Base-by-base conservation (phyloP, 2,329 filamentous ascomycete genomes). In the Pyricularia sp. region DNA sequence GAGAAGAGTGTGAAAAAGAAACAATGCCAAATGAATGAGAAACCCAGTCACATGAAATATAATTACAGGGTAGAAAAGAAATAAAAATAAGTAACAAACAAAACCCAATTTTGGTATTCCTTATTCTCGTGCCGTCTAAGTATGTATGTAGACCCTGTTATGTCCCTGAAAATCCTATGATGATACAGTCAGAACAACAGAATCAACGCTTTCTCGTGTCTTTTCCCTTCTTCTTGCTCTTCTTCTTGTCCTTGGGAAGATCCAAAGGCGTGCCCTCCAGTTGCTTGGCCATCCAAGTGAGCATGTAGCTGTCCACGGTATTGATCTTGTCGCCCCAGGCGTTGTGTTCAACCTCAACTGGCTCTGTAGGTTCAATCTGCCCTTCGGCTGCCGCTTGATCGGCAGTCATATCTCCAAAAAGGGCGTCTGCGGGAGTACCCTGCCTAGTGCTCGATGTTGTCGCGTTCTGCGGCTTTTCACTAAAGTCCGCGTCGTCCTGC, bases 401-500 rank as follows among this genome's bases (percentile, higher is more conserved):
- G 71, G 20, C 78, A 2, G 33, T 23, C 2, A 23, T 25, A 25
- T 79, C 77, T 0, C 77, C 75, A 69, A 79, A 78, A 25, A 80
- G 72, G 0, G 80, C 71, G 20, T 59, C 23, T 7, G 65, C 69
- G 2, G 86, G 85, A 10, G 85, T 87, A 1, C 83, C 84, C 69
- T 85, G 82, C 9, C 83, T 76, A 5, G 81, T 79, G 68, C 81
- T 86, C 3, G 83, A 84, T 0, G 85, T 86, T 70, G 71, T 3
- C 70, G 68, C 4, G 72, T 68, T 73, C 82, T 72, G 75, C 69
- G 84, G 79, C 77, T 87, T 86, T 74, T 94, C 92, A 2, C 88
- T 88, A 73, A 97, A 97, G 75, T 97, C 93, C 4, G 88, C 92
- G 64, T 94, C 92, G 73, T 97, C 93, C 28, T 92, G 90, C 74